Percentiles rank a stretch among this genome's conserved stretches.
Conservation (phyloP, 257 asterid genomes). For the Misopates orontium region DNA sequence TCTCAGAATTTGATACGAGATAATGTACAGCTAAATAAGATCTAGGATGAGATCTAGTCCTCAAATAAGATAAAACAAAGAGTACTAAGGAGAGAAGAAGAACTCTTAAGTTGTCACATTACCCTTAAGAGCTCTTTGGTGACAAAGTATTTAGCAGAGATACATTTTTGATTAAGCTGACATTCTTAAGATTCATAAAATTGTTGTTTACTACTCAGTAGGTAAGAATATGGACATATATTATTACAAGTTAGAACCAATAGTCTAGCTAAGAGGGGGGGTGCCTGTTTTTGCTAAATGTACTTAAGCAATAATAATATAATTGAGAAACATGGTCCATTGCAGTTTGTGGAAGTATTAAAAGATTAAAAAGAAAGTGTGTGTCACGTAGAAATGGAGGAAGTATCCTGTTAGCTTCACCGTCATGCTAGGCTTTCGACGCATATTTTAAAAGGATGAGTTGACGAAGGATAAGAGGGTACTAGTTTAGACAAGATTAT, state of each 20-base stretch:
- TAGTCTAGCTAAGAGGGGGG: slow-evolving; percentile 30
- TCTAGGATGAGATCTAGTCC: slow-evolving; percentile 66
- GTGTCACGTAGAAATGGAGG: slow-evolving; percentile 33
- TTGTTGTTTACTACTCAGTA: slow-evolving; percentile 28
- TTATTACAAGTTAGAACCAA: slow-evolving; percentile 23
- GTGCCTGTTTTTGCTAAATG: background rate
- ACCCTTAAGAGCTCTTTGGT: slow-evolving; percentile 26
- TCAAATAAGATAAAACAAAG: slow-evolving; percentile 23
- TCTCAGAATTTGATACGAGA: slow-evolving; percentile 40
- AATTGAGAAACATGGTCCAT: slow-evolving; percentile 32
- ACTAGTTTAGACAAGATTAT: slow-evolving; percentile 39
- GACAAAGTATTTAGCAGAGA: slow-evolving; percentile 55
- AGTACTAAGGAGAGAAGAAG: slow-evolving; percentile 3
- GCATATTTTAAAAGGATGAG: slow-evolving; percentile 32
- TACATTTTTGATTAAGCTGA: slow-evolving; percentile 33
- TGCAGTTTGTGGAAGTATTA: slow-evolving; percentile 25
- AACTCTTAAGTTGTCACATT: slow-evolving; percentile 4
- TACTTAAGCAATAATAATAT: slow-evolving; percentile 22
- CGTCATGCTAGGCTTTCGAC: slow-evolving; percentile 62
- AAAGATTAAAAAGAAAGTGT: slow-evolving; percentile 22
- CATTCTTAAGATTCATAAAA: slow-evolving; percentile 40
- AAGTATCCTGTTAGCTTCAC: slow-evolving; percentile 64
- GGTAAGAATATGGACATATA: slow-evolving; percentile 16
- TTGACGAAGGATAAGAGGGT: slow-evolving; percentile 59
- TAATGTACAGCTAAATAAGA: slow-evolving; percentile 59